These are phyloP conservation scores for Mortierella sp. DNA, from an alignment of 371 early-diverging fungal species.

Conservation along the genomic window DNA sequence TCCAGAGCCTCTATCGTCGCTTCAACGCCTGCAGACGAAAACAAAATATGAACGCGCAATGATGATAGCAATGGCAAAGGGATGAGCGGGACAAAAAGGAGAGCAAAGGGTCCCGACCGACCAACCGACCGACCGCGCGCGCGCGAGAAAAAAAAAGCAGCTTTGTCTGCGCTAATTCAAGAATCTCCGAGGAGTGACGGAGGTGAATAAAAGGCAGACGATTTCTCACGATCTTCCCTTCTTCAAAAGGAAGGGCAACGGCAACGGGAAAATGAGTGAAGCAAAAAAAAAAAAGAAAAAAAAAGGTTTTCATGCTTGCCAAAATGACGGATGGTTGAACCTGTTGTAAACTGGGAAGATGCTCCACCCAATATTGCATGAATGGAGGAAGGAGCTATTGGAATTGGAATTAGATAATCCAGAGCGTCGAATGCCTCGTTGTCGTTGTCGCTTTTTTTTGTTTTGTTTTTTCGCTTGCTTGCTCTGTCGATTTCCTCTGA, in stretches of 20 bases:
- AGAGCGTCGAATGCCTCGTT: neutral
- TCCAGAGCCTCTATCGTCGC: no score
- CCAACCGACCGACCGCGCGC: no score
- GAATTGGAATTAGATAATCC: no score
- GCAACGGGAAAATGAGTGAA: neutral
- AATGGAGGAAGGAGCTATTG: no score
- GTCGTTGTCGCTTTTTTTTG: neutral
- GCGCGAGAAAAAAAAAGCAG: no score
- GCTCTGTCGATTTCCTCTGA: neutral
- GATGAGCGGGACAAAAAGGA: neutral
- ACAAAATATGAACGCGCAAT: neutral
- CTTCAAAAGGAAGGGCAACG: neutral
- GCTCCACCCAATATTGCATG: no score
- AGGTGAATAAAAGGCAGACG: neutral
- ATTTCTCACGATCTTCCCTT: neutral
- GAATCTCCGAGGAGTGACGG: neutral
- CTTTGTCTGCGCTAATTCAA: neutral
- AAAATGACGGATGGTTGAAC: no score
- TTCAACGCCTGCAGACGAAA: neutral
- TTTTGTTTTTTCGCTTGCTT: neutral
- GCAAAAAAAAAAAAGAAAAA: no score
- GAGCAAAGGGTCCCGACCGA: neutral
- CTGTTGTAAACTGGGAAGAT: no score
- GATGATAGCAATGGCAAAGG: neutral
- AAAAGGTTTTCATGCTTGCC: no score